Conservation (phyloP, 257 asterid genomes). For the Solanum chilense region DNA sequence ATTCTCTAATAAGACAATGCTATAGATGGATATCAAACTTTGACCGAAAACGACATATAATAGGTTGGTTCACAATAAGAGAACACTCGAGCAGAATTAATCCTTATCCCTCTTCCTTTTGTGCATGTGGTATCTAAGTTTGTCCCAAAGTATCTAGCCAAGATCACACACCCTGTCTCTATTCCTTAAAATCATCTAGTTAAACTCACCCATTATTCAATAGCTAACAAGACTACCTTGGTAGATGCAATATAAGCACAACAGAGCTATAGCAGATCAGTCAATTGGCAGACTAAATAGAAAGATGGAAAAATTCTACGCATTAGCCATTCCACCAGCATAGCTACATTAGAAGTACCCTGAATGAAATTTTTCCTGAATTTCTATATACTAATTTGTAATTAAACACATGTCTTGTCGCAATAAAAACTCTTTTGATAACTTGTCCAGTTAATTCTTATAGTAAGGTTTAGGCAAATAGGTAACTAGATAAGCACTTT, state of each 20-base stretch:
- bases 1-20: background rate
- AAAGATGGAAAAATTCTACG: background rate
- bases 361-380: background rate
- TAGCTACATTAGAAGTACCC: background rate
- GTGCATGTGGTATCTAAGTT: background rate
- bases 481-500: background rate
- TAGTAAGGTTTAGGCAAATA: background rate
- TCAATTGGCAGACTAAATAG: background rate
- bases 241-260: background rate
- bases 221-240: background rate
- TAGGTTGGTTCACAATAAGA: background rate
- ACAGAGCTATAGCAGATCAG: background rate
- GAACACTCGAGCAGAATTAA: background rate
- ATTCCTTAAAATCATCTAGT: background rate
- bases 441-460: background rate
- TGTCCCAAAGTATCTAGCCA: background rate
- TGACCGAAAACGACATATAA: background rate
- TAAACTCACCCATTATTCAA: background rate
- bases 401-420: background rate
- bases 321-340: background rate
- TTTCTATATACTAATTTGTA: background rate
- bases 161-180: background rate
- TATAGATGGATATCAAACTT: background rate
- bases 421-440: background rate
- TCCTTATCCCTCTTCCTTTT: background rate